A percentile compares a stretch with the other conserved stretches of the same genome.
Evolutionary conservation across 768 basidiomycete genomes (phyloP).

Genomic region (Tulasnella sp.): DNA sequence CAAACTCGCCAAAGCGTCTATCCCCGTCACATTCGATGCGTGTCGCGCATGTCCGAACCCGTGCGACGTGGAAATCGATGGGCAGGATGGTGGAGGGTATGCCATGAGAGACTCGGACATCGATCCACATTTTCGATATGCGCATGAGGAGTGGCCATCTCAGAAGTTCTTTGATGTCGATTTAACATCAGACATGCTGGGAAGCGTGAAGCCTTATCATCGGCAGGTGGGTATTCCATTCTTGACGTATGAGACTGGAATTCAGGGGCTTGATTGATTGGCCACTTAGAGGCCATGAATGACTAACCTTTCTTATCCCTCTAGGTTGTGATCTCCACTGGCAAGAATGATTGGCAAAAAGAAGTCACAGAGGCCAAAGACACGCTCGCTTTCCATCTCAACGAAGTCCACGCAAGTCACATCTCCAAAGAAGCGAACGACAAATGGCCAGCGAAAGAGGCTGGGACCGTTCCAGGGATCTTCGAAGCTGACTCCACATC

Average conservation of each 20-base stretch:
- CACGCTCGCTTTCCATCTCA: conserved; percentile 52
- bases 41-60: conserved; percentile 26
- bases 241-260: too few species aligned
- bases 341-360: conserved; percentile 77
- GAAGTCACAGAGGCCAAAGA: conserved; percentile 63
- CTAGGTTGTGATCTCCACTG: conserved; percentile 82
- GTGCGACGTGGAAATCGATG: conserved; percentile 21
- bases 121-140: conserved; percentile 20
- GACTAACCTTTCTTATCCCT: neutral
- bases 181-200: conserved; percentile 71
- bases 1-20: conserved; percentile 18
- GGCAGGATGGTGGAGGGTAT: conserved; percentile 21
- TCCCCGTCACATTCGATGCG: conserved; percentile 25
- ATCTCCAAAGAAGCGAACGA: conserved; percentile 12
- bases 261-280: neutral
- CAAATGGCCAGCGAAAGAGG: conserved; percentile 16
- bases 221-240: conserved; percentile 55
- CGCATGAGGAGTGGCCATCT: conserved; percentile 62
- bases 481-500: conserved; percentile 46
- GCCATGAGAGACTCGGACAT: conserved; percentile 4
- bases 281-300: neutral
- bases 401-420: conserved; percentile 20
- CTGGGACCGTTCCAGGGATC: conserved; percentile 37
- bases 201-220: conserved; percentile 71
- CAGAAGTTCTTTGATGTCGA: conserved; percentile 57